These are phyloP conservation scores for Botrytis porri DNA, from an alignment of 2,329 filamentous ascomycete genomes.

Conservation along the genomic window DNA sequence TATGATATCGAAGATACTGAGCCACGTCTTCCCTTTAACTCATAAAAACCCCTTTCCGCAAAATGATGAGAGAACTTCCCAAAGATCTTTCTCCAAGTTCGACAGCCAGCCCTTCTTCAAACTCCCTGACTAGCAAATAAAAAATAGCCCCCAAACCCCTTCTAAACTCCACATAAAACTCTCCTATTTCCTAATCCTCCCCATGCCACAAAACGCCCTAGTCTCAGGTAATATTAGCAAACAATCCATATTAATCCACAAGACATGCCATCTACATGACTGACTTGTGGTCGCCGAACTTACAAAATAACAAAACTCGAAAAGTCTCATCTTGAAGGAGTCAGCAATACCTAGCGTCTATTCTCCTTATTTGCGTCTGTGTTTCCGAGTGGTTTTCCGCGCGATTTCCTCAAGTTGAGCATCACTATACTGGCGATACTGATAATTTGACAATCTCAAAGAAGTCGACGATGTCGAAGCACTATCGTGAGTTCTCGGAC, in stretches of 20 bases:
- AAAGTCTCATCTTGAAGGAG: background rate
- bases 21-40: background rate
- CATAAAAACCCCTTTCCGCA: background rate
- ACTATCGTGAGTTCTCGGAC: background rate
- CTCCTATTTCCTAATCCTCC: background rate
- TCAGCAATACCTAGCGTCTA: background rate
- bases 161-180: background rate
- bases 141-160: fast-evolving
- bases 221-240: background rate
- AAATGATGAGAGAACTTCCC: background rate
- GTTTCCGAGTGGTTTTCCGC: background rate
- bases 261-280: background rate
- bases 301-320: background rate
- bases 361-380: background rate
- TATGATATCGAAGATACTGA: background rate
- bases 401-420: background rate
- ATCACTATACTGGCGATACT: background rate
- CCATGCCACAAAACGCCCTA: background rate
- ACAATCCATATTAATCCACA: background rate
- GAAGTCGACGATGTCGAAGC: background rate
- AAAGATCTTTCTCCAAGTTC: fast-evolving
- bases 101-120: fast-evolving
- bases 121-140: fast-evolving
- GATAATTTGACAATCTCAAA: background rate
- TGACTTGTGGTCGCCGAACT: background rate